Base-by-base conservation (phyloP, 768 basidiomycete genomes). In the Rhizopogon rudus region DNA sequence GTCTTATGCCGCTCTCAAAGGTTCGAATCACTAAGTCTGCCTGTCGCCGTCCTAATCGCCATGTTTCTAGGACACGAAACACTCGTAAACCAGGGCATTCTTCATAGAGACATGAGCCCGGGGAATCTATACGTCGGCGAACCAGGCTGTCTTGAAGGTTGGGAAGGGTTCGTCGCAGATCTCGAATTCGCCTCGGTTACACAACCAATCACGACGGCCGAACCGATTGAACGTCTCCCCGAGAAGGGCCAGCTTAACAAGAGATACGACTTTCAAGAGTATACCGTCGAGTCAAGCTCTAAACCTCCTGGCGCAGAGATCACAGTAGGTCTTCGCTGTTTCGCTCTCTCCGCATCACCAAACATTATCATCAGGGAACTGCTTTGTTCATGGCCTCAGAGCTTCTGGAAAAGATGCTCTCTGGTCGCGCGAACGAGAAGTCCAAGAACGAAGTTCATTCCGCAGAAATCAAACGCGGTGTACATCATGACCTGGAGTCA, bases 101-200 rank as follows among this genome's bases (percentile, higher is more conserved):
- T 57, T 31, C 55, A 56, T 22, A 40, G 55, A 5, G 50, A 56
- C 29, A 50, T 56, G 7, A 52, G 42, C 41, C 29, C 42, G n/a
- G 52, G 46, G 41, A 57, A 57, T 29, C 20, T 57, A 10, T 31
- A 52, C 6, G 33, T 55, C 40, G 40, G 17, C 1, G 6, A 17
- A 9, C 8, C 40, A 17, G 40, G 9, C 17, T 41, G 17, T 17
- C 17, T 17, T 41, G 17, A 9, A 41, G 17, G 40, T 17, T 20
- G 17, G 17, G 40, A 41, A 17, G 40, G 40, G 17, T 41, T 41
- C 17, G 3, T 41, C 7, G 17, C 17, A 10, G 40, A 41, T 20
- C 40, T 41, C 17, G 40, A 41, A 5, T 8, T 20, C 9, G 40
- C 40, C 17, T 41, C 17, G 8, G 40, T 41, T 7, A 17, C 6